Evolutionary conservation across 1,139 yeast genomes (phyloP), one percentile per base, ranked within the genome.

Genomic region (Williopsis jadinii): DNA sequence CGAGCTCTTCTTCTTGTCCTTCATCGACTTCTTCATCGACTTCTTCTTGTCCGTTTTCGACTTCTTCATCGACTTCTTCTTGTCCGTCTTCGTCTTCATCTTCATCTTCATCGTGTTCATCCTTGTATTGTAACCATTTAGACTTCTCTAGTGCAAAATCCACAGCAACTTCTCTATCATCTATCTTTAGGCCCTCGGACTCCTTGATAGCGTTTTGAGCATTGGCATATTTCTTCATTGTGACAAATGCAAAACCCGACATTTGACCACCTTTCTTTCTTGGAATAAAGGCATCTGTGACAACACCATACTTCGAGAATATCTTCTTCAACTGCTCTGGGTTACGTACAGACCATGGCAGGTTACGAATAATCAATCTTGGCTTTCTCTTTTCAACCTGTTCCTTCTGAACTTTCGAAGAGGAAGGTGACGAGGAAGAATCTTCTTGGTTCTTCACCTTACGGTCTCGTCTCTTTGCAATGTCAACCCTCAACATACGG

Each of bases 191-290:
- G 5, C 85, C 95, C 39, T 64, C 67, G 28, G 80, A 71, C 34
- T 74, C 88, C 52, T 84, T 84, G 31, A 90, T 80, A 1, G 97
- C 98, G 44, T 68, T 72, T 55, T 78, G 81, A 37, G 98, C 97
- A 49, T 84, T 80, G 28, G 77, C 67, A 46, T 79, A 71, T 58
- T 83, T 86, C 59, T 79, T 80, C 95, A 94, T 85, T 1, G 94
- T 83, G 15, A 92, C 90, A 62, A 92, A 94, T 0, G 90, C 99
- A 71, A 92, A 92, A 10, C 98, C 98, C 49, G 84, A 71, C 94
- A 92, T 84, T 60, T 76, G 82, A 11, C 97, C 96, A 40, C 88
- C 95, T 41, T 76, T 74, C 57, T 85, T 86, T 56, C 86, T 77
- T 32, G 98, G 98, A 51, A 92, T 87, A 53, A 80, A 78, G 0